A percentile compares a stretch with the other conserved stretches of the same genome.
Conservation (phyloP, 768 basidiomycete genomes). For the Mycena maculata region DNA sequence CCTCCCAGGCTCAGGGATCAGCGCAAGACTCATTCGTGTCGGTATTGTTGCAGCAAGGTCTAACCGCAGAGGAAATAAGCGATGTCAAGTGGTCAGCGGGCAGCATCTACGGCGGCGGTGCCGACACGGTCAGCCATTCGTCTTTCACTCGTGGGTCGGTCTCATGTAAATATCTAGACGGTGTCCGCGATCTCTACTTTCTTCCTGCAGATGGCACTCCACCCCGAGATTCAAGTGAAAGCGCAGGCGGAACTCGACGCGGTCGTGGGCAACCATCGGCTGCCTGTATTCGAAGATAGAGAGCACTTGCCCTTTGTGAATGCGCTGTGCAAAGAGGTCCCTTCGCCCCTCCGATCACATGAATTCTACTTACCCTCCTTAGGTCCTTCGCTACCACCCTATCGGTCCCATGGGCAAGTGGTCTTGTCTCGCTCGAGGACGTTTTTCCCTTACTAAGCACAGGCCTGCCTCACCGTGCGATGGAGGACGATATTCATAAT, state of each 20-base stretch:
- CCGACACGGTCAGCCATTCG: constrained; percentile 34
- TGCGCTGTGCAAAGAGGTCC: constrained; percentile 41
- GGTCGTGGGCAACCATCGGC: constrained; percentile 41
- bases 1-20: constrained; percentile 6
- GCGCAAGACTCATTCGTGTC: constrained; percentile 21
- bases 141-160: too few species aligned
- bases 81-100: constrained; percentile 28
- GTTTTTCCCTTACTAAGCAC: neutral
- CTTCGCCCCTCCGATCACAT: neutral
- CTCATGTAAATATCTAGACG: constrained; percentile 26
- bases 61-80: constrained; percentile 1
- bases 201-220: constrained; percentile 41
- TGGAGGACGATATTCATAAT: constrained; percentile 46
- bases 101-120: constrained; percentile 34
- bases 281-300: constrained; percentile 42
- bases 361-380: neutral
- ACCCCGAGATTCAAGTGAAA: constrained; percentile 41
- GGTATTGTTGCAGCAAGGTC: neutral
- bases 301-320: constrained; percentile 44
- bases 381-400: constrained; percentile 35
- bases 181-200: constrained; percentile 35
- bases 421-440: neutral
- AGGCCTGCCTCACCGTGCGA: constrained; percentile 29
- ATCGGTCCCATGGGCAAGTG: constrained; percentile 10
- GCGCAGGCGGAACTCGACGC: constrained; percentile 45